Percentiles rank a stretch among this genome's conserved stretches.
Evolutionary conservation across 176 grass and related monocot genomes (phyloP).

Genomic region (Aegilops umbellulata): DNA sequence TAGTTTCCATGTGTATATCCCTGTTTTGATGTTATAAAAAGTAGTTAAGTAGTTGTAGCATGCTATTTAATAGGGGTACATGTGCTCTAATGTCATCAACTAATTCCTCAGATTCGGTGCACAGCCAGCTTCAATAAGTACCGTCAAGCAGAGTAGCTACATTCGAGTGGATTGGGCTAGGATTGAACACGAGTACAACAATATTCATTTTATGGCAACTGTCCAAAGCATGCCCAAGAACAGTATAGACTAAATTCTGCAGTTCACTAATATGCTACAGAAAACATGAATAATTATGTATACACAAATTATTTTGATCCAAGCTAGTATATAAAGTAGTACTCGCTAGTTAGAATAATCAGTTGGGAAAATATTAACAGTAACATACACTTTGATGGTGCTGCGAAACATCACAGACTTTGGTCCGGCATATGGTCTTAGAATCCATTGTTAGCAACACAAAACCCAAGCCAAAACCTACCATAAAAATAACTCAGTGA

Average conservation of each 20-base stretch:
- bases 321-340: not conserved
- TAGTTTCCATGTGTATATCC: not conserved
- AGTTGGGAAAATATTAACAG: not conserved
- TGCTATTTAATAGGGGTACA: not conserved
- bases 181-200: not conserved
- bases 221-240: not conserved
- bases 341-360: not conserved
- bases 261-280: not conserved
- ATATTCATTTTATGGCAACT: not conserved
- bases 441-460: not conserved
- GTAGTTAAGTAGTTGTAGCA: not conserved
- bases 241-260: not conserved
- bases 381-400: not conserved
- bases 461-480: not conserved
- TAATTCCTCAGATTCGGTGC: not conserved
- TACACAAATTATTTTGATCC: not conserved
- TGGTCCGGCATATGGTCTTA: not conserved
- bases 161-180: not conserved
- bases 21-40: not conserved
- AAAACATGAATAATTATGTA: not conserved
- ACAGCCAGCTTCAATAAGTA: not conserved
- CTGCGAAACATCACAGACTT: not conserved
- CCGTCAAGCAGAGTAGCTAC: not conserved
- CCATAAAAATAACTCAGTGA: not conserved
- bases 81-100: not conserved